These are phyloP conservation scores for Bryoerythrophyllum caledonicum DNA, from an alignment of 225 moss, liverwort and hornwort species.

Conservation along the genomic window DNA sequence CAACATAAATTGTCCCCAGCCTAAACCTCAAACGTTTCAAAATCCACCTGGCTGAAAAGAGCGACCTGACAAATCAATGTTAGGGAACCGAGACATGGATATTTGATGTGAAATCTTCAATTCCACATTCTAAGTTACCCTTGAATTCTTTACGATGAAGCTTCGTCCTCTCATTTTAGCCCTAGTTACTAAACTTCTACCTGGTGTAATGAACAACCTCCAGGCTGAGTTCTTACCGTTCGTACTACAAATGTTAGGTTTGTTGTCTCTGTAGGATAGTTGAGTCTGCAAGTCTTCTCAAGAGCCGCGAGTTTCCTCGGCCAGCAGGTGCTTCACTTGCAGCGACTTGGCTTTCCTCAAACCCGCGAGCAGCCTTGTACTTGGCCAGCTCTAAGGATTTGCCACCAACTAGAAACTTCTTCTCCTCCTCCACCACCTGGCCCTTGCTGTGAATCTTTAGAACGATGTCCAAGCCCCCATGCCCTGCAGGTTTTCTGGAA, in stretches of 20 bases:
- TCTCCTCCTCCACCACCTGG: constrained; percentile 38
- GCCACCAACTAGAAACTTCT: constrained; percentile 25
- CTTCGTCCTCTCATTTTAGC: neutral
- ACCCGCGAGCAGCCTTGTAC: constrained; percentile 32
- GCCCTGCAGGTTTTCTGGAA: constrained; percentile 32
- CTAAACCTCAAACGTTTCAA: neutral
- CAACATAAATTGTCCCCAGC: neutral
- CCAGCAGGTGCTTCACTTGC: constrained; percentile 39
- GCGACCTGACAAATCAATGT: neutral
- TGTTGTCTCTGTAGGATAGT: neutral
- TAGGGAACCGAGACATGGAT: too few species aligned
- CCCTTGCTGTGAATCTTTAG: constrained; percentile 36
- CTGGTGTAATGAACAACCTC: neutral
- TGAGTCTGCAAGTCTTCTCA: constrained; percentile 7
- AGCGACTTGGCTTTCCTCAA: constrained; percentile 39
- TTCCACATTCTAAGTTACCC: neutral
- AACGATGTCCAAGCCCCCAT: constrained; percentile 27
- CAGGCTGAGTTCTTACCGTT: neutral
- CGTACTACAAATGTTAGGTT: neutral
- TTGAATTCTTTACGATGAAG: neutral
- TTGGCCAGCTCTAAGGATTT: constrained; percentile 34
- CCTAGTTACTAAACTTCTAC: neutral
- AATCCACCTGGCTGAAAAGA: neutral
- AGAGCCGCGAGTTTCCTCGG: constrained; percentile 34
- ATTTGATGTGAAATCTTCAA: neutral